Conservation (phyloP, 1,284 basidiomycete genomes). For the Malassezia dermatis region DNA sequence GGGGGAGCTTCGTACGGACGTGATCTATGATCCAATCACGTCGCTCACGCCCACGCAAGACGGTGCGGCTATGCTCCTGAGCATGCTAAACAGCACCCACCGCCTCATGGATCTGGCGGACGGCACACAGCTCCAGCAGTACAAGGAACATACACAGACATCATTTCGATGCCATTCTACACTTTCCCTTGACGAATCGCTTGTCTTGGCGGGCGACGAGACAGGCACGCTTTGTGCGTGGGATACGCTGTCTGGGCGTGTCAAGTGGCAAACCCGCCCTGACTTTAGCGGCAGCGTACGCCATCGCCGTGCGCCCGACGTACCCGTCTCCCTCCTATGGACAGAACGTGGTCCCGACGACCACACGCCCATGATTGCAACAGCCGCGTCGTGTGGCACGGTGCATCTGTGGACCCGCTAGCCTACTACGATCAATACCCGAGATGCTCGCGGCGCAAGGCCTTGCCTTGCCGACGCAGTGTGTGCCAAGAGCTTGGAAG, state of each 20-base stretch:
- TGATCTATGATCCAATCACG: constrained; percentile 65
- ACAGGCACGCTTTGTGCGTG: constrained; percentile 76
- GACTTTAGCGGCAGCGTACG: constrained; percentile 54
- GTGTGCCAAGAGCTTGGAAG: constrained; percentile 12
- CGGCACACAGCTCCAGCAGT: constrained; percentile 75
- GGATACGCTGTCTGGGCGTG: constrained; percentile 55
- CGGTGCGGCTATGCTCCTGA: constrained; percentile 65
- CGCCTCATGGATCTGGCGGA: constrained; percentile 74
- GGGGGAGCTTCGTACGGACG: constrained; percentile 77
- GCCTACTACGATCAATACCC: constrained; percentile 15
- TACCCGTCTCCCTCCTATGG: constrained; percentile 63
- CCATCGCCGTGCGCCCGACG: constrained; percentile 62
- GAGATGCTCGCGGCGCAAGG: constrained; percentile 16
- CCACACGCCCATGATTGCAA: constrained; percentile 57
- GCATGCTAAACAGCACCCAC: constrained; percentile 70
- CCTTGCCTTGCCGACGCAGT: constrained; percentile 13
- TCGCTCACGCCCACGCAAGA: constrained; percentile 62
- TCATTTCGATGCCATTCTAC: constrained; percentile 70
- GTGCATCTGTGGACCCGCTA: constrained; percentile 34
- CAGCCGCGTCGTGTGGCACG: constrained; percentile 61
- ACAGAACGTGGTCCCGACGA: constrained; percentile 64
- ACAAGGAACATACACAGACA: constrained; percentile 63
- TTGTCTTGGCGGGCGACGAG: constrained; percentile 78
- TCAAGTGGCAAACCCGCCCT: constrained; percentile 6
- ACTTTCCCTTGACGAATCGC: constrained; percentile 66